phyloP scores from a whole-genome alignment of 225 moss, liverwort and hornwort genomes.

The Anthoceros angustus region DNA sequence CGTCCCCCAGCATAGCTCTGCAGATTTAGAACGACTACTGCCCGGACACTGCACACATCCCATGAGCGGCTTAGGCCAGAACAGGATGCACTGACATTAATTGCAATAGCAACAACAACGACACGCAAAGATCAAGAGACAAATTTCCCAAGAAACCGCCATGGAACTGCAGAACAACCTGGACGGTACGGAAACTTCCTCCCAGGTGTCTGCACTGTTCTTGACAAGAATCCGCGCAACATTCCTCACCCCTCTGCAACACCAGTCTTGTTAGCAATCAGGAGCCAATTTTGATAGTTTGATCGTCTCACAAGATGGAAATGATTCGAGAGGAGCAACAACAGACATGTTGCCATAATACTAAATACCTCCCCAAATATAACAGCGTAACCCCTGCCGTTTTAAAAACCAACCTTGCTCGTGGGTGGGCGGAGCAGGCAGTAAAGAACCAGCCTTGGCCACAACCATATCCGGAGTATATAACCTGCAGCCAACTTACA shows the following conservation, averaged over 20 bases:
- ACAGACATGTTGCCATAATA: not conserved
- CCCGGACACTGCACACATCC: conserved; percentile 49
- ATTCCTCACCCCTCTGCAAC: conserved; percentile 29
- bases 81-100: too few relatives aligned
- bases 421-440: conserved; percentile 56
- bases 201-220: conserved; percentile 18
- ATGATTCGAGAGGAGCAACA: too few relatives aligned
- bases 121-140: not conserved
- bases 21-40: conserved; percentile 66
- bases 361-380: not conserved
- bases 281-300: too few relatives aligned
- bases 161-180: conserved; percentile 11
- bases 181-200: conserved; percentile 20
- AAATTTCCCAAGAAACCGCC: not conserved
- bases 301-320: too few relatives aligned
- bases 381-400: not conserved
- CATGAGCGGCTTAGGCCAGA: too few relatives aligned
- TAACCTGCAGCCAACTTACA: too few relatives aligned
- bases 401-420: conserved; percentile 35
- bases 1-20: conserved; percentile 85
- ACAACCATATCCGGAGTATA: conserved; percentile 68
- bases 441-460: conserved; percentile 98
- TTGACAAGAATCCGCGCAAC: conserved; percentile 14
- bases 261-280: too few relatives aligned
- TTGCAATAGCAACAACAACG: not conserved